Base-by-base conservation (phyloP, 163 green algal species). In the Scenedesmus sp. region DNA sequence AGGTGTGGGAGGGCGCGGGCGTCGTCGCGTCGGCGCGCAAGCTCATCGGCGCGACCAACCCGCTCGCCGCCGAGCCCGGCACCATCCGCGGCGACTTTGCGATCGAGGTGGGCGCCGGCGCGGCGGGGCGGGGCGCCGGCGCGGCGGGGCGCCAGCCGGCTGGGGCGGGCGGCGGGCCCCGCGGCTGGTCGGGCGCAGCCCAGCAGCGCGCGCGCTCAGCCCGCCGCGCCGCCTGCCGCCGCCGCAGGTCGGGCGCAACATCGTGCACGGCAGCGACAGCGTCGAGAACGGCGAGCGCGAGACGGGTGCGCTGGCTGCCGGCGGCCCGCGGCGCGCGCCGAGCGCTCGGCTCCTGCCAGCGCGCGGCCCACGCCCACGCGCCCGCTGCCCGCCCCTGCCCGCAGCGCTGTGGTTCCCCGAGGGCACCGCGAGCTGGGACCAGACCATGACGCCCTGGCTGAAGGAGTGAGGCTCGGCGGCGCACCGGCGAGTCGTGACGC, bases 31-130 rank as follows among this genome's bases (percentile, higher is more conserved):
- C 90, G 18, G 94, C 89, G 0, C 88, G 95, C 75, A 97, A 97
- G 87, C 62, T 98, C 2, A 97, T 98, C 75, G 94, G 96, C 65
- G 95, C 91, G 29, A 99, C 96, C 70, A 98, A 98, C 88, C 96
- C 96, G 0, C 77, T 97, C 48, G 87, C 83, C 28, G 86, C 93
- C 26, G 95, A 96, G 84, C 95, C 96, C 50, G 96, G 96, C 63
- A 98, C 95, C 73, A 98, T 99, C 84, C 89, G 95, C 24, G 95
- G 95, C 20, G 95, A 99, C 85, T 93, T 97, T 70, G 91, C 89
- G 28, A 87, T 97, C 48, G 83, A 95, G 74, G 83, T 90, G 26
- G 22, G 63, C n/a, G n/a, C n/a, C n/a, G n/a, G n/a, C n/a, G n/a
- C n/a, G n/a, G n/a, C n/a, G 5, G 84, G 20, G 80, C 45, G 62